Evolutionary conservation across 2,329 filamentous ascomycete species (phyloP), one percentile per base, ranked within the genome.

Genomic region (Exophiala phaeomuriformis): DNA sequence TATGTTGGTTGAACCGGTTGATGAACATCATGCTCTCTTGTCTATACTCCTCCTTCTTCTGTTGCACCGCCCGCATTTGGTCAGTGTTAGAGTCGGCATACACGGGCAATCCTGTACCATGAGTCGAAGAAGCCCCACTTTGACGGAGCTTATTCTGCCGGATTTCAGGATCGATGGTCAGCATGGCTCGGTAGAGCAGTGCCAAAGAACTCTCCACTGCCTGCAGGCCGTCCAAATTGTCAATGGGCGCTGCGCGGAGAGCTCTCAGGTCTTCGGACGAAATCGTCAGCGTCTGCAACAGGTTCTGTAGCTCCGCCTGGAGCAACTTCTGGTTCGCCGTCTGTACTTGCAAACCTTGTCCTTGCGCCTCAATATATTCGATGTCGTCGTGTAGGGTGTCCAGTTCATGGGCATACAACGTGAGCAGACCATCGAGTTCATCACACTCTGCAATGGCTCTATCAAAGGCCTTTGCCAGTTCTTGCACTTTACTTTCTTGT

Each of bases 381-480:
- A 98, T 94, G 64, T 98, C 93, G 47, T 97, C 91, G 52, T 90
- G 90, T 31, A 98, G 77, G 46, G 90, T 97, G 86, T 94, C 89
- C 57, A 98, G 77, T 69, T 98, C 93, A 29, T 97, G 93, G 44
- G 88, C 88, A 69, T 98, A 98, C 33, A 98, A 73, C 0, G 93
- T 98, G 49, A 98, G 75, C 37, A 98, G 77, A 55, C 94, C 94
- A 67, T 98, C 93, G 53, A 98, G 76, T 72, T 97, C 91, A 64
- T 98, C 94, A 65, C 93, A 97, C 71, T 98, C 93, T 19, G 84
- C 80, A 64, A 98, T 90, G n/a, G 90, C 87, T 59, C 85, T 79
- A 66, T 98, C 91, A 51, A 98, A 84, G 51, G 95, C 83, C 53
- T 76, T 81, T 64, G 91, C 90, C 62, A 98, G 88, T 29, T 87